Base-by-base conservation (phyloP, 108 stramenopile genomes). In the Schizochytrium sp. region DNA sequence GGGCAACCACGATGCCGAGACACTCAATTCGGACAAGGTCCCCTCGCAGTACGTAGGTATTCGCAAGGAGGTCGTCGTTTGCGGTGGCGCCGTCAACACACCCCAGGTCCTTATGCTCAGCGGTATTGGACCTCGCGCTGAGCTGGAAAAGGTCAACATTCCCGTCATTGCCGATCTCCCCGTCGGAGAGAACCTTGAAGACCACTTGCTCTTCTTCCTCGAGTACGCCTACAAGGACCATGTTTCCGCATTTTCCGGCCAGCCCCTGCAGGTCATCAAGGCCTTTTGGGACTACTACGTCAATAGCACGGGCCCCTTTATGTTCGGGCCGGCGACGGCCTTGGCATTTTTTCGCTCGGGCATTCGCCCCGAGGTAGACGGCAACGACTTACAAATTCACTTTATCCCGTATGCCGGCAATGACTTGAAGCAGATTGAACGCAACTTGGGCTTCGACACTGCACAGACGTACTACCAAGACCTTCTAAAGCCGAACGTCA, bases 101-200 rank as follows among this genome's bases (percentile, higher is more conserved):
- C 95, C 95, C 45, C 95, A 96, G 90, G 71, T 96, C 58, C 90
- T 96, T 2, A 89, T 91, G 90, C 57, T 59, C 51, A 92, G 92
- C 16, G 96, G 95, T 16, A 91, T 96, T 44, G 94, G 95, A n/a
- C 89, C 90, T 45, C 55, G 57, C 12, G 90, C 72, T 10, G 72
- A 91, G 44, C 58, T 94, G 59, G 87, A 76, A 44, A 72, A 87
- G 21, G 41, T 90, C 44, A 87, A 87, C 60, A 87, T 94, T 55
- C 72, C 90, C 21, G 55, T 71, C 43, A 88, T 93, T 10, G 88
- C 76, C n/a, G 87, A 91, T 58, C 53, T 71, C 44, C 92, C 93
- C 5, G 94, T 96, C 4, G 96, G 95, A 14, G 55, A 88, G 44
- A 93, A 94, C 76, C 69, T 95, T 19, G 90, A 91, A 57, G 95